phyloP scores from a whole-genome alignment of 2,329 filamentous ascomycete genomes.

The Phialocephala sp. region DNA sequence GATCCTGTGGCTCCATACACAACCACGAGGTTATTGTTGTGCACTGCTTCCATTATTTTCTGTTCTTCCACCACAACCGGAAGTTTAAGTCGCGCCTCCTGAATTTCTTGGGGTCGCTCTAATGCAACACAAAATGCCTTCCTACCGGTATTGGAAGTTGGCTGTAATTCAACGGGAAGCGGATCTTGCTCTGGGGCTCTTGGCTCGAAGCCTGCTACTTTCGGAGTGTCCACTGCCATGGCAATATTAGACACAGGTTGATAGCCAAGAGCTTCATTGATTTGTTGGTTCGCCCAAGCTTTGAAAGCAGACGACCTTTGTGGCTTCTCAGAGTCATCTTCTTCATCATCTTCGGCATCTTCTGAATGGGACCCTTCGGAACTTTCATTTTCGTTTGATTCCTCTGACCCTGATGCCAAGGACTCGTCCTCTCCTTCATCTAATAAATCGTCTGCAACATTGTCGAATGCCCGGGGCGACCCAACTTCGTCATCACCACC shows the following conservation, averaged over 20 bases:
- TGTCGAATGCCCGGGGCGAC: slow-evolving; percentile 43
- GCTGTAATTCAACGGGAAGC: slow-evolving; percentile 68
- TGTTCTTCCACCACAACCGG: slow-evolving; percentile 96
- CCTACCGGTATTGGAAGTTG: slow-evolving; percentile 62
- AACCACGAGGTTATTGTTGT: slow-evolving; percentile 88
- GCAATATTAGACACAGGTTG: slow-evolving; percentile 49
- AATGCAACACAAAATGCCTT: slow-evolving; percentile 81
- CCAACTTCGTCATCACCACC: slow-evolving; percentile 42
- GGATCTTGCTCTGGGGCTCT: slow-evolving; percentile 74
- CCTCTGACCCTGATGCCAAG: slow-evolving; percentile 30
- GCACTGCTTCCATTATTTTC: slow-evolving; percentile 96
- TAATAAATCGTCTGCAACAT: slow-evolving; percentile 39
- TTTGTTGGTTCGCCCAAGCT: slow-evolving; percentile 85
- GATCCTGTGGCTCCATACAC: slow-evolving; percentile 95
- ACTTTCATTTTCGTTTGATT: slow-evolving; percentile 33
- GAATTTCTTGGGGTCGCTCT: slow-evolving; percentile 72
- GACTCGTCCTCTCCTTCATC: slow-evolving; percentile 37
- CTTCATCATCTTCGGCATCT: slow-evolving; percentile 39
- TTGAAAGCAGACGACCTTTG: slow-evolving; percentile 77
- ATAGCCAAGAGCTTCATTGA: slow-evolving; percentile 81
- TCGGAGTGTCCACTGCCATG: slow-evolving; percentile 52
- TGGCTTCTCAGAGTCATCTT: slow-evolving; percentile 43
- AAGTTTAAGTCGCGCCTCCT: slow-evolving; percentile 77
- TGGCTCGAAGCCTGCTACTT: slow-evolving; percentile 67
- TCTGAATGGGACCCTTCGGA: slow-evolving; percentile 33